A percentile compares a stretch with the other conserved stretches of the same genome.
These are phyloP conservation scores for Apiospora pterosperma DNA, from an alignment of 2,329 filamentous ascomycete species.

Conservation along the genomic window DNA sequence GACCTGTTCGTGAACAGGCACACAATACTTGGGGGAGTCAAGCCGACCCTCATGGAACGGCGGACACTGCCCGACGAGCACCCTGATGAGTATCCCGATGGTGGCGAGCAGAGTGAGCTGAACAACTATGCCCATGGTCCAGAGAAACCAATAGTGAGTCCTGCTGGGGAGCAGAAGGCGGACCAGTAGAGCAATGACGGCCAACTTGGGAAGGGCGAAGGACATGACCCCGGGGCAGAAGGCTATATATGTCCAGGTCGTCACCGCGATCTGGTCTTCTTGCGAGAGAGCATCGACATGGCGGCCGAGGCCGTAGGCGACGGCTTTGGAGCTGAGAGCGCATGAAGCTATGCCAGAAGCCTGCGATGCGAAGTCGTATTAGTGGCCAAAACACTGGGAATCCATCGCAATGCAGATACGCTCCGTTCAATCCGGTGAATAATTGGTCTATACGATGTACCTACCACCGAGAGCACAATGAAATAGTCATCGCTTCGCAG, in stretches of 20 bases:
- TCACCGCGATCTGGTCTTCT: background rate
- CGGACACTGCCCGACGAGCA: background rate
- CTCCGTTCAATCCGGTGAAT: too few species aligned
- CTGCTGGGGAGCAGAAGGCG: background rate
- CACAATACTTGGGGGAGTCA: background rate
- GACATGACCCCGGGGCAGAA: background rate
- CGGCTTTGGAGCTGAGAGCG: background rate
- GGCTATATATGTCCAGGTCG: background rate
- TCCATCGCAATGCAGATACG: too few species aligned
- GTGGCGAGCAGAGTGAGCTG: background rate
- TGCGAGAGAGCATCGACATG: background rate
- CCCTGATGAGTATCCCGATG: background rate
- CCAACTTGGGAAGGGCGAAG: background rate
- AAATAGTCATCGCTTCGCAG: conserved; percentile 34
- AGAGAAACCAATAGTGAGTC: background rate
- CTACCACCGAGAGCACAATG: conserved; percentile 31
- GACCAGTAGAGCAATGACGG: background rate
- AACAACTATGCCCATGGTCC: background rate
- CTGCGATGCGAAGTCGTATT: background rate
- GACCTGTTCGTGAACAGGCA: background rate
- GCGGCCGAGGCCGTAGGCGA: background rate
- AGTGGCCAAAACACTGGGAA: background rate
- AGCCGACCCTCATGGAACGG: background rate
- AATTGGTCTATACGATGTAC: background rate
- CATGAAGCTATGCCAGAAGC: background rate